Conservation (phyloP, 768 basidiomycete species). For the Hericium rajendrae region DNA sequence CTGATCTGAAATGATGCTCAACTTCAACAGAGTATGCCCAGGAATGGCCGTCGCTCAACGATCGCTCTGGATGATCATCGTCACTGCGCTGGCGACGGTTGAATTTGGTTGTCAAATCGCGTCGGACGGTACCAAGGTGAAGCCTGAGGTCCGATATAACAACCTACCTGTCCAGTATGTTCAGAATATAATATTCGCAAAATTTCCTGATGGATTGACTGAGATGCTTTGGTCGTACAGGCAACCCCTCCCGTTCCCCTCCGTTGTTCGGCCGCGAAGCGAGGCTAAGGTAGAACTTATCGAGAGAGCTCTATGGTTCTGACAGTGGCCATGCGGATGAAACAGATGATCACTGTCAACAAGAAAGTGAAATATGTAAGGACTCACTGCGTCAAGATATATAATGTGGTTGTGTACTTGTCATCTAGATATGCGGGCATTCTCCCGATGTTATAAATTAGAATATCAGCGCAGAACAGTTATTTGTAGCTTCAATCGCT, state of each 20-base stretch:
- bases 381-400: too few relatives aligned
- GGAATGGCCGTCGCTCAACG: not conserved
- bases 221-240: not conserved
- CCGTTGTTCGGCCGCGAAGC: not conserved
- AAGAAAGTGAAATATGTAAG: too few relatives aligned
- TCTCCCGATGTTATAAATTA: too few relatives aligned
- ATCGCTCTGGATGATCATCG: not conserved
- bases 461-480: too few relatives aligned
- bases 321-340: not conserved
- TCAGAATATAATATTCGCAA: not conserved
- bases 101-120: not conserved
- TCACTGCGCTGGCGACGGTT: not conserved
- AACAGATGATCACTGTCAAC: too few relatives aligned
- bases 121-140: not conserved
- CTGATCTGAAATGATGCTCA: not conserved
- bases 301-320: not conserved
- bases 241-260: not conserved
- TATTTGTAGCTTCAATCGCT: too few relatives aligned
- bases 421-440: too few relatives aligned
- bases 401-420: too few relatives aligned
- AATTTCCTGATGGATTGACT: not conserved
- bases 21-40: not conserved
- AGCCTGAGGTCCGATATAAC: not conserved
- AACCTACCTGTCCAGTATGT: not conserved
- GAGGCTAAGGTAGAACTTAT: not conserved